phyloP scores from a whole-genome alignment of 73 alveolate genomes.

The Paramecium bursaria region DNA sequence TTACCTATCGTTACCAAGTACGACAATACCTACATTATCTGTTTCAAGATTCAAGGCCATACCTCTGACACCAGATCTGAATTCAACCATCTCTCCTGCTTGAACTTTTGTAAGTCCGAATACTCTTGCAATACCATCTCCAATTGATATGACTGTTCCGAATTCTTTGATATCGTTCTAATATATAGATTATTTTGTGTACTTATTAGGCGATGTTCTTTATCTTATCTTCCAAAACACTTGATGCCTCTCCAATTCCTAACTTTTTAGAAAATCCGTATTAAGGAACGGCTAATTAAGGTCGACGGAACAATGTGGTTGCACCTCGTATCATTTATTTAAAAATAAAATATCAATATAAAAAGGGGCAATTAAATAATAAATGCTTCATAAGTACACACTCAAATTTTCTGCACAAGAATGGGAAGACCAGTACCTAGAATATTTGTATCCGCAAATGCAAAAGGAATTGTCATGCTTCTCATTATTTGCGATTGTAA shows the following conservation, averaged over 20 bases:
- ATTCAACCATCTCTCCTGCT: conserved; percentile 99
- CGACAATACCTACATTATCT: conserved; percentile 98
- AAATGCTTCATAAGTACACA: too few species aligned
- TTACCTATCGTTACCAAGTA: conserved; percentile 94
- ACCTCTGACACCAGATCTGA: conserved; percentile 95
- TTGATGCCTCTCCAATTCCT: conserved; percentile 71
- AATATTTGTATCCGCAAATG: too few species aligned
- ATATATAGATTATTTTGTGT: conserved; percentile 2
- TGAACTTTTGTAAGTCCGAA: conserved; percentile 94
- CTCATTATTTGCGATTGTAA: too few species aligned
- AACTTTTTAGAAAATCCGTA: conserved; percentile 56
- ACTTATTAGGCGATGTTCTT: conserved; percentile 69
- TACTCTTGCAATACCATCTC: conserved; percentile 98
- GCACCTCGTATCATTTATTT: too few species aligned
- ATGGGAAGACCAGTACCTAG: too few species aligned
- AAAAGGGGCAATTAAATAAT: too few species aligned
- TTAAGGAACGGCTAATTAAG: too few species aligned
- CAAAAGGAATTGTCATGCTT: too few species aligned
- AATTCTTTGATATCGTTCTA: conserved; percentile 87
- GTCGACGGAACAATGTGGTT: too few species aligned
- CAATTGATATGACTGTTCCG: conserved; percentile 96
- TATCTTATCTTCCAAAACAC: conserved; percentile 68
- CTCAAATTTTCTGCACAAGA: too few species aligned
- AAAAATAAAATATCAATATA: too few species aligned
- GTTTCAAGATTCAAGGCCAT: conserved; percentile 97